A percentile compares a stretch with the other conserved stretches of the same genome.
Conservation (phyloP, 2,329 filamentous ascomycete species). For the Stenocarpella maydis region DNA sequence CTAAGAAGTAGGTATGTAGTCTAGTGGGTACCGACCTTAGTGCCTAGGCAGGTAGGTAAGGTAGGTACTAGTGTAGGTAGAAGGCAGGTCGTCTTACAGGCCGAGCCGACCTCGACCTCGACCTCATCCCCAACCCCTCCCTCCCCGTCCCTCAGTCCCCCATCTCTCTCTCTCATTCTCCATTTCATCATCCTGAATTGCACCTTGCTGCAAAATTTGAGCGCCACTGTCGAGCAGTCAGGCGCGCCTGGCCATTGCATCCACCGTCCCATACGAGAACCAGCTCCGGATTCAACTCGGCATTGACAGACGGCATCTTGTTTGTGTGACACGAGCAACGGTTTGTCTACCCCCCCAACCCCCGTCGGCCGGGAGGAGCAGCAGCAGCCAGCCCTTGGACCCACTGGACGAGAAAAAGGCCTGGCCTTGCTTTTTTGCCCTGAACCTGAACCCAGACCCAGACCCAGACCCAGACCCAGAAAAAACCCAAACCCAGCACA, state of each 20-base stretch:
- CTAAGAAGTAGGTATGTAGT: too few relatives aligned
- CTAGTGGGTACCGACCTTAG: too few relatives aligned
- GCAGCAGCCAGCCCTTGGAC: too few relatives aligned
- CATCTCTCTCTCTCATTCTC: not conserved
- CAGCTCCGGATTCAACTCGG: not conserved
- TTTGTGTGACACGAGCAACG: constrained; percentile 8
- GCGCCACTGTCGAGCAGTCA: not conserved
- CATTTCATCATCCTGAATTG: not conserved
- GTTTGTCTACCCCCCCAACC: constrained; percentile 20
- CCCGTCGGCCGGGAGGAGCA: not conserved
- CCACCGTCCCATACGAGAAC: not conserved
- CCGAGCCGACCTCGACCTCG: not conserved
- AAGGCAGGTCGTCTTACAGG: too few relatives aligned
- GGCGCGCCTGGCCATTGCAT: not conserved
- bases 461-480: not conserved
- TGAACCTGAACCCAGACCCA: constrained; percentile 1
- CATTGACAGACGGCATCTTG: not conserved
- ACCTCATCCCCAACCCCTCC: not conserved
- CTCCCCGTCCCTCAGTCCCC: not conserved
- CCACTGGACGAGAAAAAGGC: not conserved
- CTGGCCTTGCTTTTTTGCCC: constrained; percentile 14
- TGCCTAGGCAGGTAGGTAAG: too few relatives aligned
- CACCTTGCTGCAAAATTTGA: not conserved
- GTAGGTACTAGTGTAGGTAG: too few relatives aligned
- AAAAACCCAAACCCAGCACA: not conserved